Percentiles rank a stretch among this genome's conserved stretches.
Conservation (phyloP, 2,329 filamentous ascomycete species). For the Penicillium sp. region DNA sequence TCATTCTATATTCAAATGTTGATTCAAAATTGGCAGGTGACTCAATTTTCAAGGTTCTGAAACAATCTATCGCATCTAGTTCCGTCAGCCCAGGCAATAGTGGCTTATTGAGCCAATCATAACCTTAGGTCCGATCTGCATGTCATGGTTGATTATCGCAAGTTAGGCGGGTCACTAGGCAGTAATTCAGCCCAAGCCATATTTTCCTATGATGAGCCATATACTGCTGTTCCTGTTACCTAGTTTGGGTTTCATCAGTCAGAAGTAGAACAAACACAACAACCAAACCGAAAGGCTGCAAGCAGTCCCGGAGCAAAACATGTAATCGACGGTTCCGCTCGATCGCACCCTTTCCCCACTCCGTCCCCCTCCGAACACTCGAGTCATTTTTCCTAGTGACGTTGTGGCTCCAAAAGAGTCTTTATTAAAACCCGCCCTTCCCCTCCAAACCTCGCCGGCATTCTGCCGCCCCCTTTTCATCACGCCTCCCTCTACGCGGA, state of each 20-base stretch:
- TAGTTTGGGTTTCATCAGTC: background rate
- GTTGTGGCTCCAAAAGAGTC: constrained; percentile 12
- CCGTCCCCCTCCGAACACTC: constrained; percentile 9
- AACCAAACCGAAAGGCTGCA: background rate
- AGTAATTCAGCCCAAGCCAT: background rate
- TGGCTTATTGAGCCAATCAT: background rate
- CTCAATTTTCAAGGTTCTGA: background rate
- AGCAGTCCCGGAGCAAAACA: background rate
- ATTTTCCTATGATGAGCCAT: background rate
- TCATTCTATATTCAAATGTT: too few species aligned
- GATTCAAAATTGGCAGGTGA: too few species aligned
- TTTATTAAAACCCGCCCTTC: constrained; percentile 1
- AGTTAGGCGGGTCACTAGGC: background rate
- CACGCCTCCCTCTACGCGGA: constrained; percentile 56
- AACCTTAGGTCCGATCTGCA: background rate
- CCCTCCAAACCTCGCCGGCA: constrained; percentile 10
- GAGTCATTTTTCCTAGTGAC: constrained; percentile 17
- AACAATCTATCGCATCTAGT: background rate
- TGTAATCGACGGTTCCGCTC: background rate
- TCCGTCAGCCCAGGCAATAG: background rate
- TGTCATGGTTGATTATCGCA: background rate
- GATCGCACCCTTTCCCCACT: constrained; percentile 16
- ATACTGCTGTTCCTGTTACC: background rate
- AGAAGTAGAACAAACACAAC: background rate
- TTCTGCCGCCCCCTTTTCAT: constrained; percentile 38